A percentile compares a stretch with the other conserved stretches of the same genome.
These are phyloP conservation scores for Ophiostoma perfectum DNA, from an alignment of 2,329 filamentous ascomycete genomes.

Conservation along the genomic window DNA sequence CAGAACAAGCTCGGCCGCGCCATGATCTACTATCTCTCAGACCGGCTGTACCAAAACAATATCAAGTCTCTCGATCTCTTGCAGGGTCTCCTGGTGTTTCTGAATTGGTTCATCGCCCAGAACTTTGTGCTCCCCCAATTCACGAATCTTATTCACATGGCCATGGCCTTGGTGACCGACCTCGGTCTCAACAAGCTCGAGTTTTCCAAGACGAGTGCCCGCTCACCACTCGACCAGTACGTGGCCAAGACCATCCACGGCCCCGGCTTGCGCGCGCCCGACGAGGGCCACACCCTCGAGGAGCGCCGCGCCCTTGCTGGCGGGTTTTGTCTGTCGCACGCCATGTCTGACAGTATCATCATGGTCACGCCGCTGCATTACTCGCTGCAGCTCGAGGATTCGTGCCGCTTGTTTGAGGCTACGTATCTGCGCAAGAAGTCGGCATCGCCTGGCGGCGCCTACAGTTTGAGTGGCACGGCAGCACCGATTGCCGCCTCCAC, in stretches of 20 bases:
- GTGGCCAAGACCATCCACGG: constrained; percentile 23
- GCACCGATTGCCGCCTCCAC: constrained; percentile 11
- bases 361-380: constrained; percentile 42
- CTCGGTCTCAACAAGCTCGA: constrained; percentile 27
- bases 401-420: constrained; percentile 24
- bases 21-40: constrained; percentile 24
- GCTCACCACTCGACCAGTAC: constrained; percentile 25
- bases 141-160: constrained; percentile 26
- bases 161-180: constrained; percentile 28
- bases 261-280: constrained; percentile 10
- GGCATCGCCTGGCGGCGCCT: not conserved
- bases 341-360: constrained; percentile 21
- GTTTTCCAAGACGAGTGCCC: constrained; percentile 15
- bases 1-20: constrained; percentile 24
- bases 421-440: constrained; percentile 12
- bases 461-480: not conserved
- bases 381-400: constrained; percentile 30
- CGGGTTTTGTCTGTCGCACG: constrained; percentile 40
- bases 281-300: constrained; percentile 31
- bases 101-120: constrained; percentile 26
- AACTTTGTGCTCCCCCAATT: constrained; percentile 25
- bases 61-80: constrained; percentile 25
- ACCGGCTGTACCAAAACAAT: constrained; percentile 25
- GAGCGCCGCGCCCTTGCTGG: constrained; percentile 41
- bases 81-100: constrained; percentile 26